Percentiles rank a stretch among this genome's conserved stretches.
Evolutionary conservation across 306 rosid species (phyloP).

Genomic region (Dryas drummondii): DNA sequence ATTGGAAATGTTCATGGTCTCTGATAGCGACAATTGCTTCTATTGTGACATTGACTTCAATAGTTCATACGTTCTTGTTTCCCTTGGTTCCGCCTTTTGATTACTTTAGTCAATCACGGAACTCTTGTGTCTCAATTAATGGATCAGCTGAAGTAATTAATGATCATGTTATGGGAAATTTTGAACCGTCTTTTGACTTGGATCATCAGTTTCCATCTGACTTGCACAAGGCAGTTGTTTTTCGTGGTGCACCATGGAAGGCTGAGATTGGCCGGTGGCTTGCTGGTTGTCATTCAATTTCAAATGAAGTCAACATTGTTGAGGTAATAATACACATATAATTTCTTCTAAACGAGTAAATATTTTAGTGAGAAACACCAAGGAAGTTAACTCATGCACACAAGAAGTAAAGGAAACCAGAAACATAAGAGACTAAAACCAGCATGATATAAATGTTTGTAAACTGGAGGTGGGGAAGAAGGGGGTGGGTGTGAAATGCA

Average conservation of each 20-base stretch:
- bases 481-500: not conserved
- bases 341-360: not conserved
- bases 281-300: conserved; percentile 65
- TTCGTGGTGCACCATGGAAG: conserved; percentile 89
- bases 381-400: not conserved
- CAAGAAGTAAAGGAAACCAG: not conserved
- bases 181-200: conserved; percentile 36
- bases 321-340: conserved; percentile 55
- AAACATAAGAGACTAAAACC: not conserved
- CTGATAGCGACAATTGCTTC: conserved; percentile 61
- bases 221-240: conserved; percentile 60
- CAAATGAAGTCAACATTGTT: conserved; percentile 57
- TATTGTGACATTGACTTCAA: conserved; percentile 56
- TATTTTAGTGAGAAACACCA: not conserved
- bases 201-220: conserved; percentile 60
- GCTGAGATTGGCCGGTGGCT: conserved; percentile 87
- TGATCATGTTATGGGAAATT: conserved; percentile 30
- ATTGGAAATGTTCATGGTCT: conserved; percentile 73
- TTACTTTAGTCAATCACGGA: conserved; percentile 58
- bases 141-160: conserved; percentile 36
- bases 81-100: conserved; percentile 70
- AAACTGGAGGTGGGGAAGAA: not conserved
- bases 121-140: conserved; percentile 47
- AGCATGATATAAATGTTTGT: not conserved
- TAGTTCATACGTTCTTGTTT: conserved; percentile 74